Percentiles rank a stretch among this genome's conserved stretches.
Conservation (phyloP, 352 stramenopile genomes). For the Saprolegnia parasitica region DNA sequence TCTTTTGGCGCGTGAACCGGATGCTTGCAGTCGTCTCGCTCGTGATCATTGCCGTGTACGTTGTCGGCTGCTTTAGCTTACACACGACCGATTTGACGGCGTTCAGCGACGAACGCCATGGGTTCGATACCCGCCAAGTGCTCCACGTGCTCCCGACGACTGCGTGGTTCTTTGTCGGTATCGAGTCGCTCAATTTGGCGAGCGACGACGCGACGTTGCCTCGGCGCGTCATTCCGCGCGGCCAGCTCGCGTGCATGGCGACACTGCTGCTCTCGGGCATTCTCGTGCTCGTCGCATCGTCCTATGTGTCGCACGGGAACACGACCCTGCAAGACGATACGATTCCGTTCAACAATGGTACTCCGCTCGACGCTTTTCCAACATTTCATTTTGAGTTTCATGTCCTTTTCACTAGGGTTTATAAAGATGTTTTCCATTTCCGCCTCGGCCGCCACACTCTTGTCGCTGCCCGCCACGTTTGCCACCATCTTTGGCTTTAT, state of each 20-base stretch:
- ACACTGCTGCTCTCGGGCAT: conserved; percentile 18
- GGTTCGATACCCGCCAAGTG: background rate
- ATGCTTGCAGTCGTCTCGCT: conserved; percentile 28
- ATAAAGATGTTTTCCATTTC: conserved; percentile 32
- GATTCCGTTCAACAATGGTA: background rate
- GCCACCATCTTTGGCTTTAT: conserved; percentile 48
- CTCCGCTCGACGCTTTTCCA: conserved; percentile 15
- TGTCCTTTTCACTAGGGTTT: conserved; percentile 20
- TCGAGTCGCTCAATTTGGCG: conserved; percentile 32
- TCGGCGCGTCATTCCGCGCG: conserved; percentile 22
- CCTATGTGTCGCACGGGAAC: conserved; percentile 15
- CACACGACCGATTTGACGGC: conserved; percentile 34
- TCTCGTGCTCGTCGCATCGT: conserved; percentile 30
- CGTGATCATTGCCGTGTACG: conserved; percentile 30
- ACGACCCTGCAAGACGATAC: background rate
- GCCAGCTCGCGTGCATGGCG: conserved; percentile 26
- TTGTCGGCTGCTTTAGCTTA: conserved; percentile 30
- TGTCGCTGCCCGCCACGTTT: conserved; percentile 47
- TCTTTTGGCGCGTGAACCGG: conserved; percentile 27
- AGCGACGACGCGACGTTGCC: conserved; percentile 26
- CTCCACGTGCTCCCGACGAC: conserved; percentile 29
- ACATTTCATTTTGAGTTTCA: conserved; percentile 11
- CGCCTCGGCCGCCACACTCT: conserved; percentile 30
- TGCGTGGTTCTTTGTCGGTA: conserved; percentile 34
- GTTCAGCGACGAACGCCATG: conserved; percentile 25